Evolutionary conservation across 208 protist genomes (phyloP).

Genomic region (Trypanosoma conorhini): DNA sequence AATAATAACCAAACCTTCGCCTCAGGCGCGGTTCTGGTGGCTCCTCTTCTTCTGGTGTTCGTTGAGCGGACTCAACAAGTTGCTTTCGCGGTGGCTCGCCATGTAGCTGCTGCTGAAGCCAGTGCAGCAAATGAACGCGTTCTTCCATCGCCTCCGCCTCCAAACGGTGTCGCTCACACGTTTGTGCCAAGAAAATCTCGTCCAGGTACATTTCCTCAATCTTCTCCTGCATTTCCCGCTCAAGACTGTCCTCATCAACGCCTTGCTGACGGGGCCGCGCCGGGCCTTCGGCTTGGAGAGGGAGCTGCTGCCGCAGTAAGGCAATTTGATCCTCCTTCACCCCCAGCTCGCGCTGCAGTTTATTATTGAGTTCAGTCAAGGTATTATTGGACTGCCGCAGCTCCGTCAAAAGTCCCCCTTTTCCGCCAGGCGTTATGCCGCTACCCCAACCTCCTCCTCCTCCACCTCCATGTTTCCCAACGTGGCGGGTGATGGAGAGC

Average conservation of each 20-base stretch:
- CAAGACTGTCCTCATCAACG: constrained; percentile 44
- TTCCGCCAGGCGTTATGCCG: background rate
- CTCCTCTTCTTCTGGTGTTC: constrained; percentile 7
- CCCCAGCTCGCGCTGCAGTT: constrained; percentile 7
- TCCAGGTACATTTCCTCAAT: constrained; percentile 63
- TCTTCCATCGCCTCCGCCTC: constrained; percentile 31
- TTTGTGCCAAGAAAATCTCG: constrained; percentile 54
- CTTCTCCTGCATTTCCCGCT: constrained; percentile 66
- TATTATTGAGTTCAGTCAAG: constrained; percentile 30
- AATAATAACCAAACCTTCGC: too few relatives aligned
- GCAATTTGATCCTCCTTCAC: constrained; percentile 8
- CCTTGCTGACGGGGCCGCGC: constrained; percentile 15
- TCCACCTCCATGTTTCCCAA: background rate
- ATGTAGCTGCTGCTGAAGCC: background rate
- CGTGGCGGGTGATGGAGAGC: constrained; percentile 25
- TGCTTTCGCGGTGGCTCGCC: background rate
- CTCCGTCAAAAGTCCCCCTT: constrained; percentile 27
- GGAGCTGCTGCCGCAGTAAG: background rate
- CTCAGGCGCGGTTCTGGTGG: background rate
- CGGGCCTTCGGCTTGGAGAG: constrained; percentile 10
- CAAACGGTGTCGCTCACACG: constrained; percentile 31
- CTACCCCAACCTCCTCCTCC: background rate
- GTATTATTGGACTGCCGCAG: constrained; percentile 27
- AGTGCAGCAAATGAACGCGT: constrained; percentile 9
- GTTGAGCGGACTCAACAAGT: background rate